phyloP scores from a whole-genome alignment of 1,139 yeast species.

The Pneumocystis canis region DNA sequence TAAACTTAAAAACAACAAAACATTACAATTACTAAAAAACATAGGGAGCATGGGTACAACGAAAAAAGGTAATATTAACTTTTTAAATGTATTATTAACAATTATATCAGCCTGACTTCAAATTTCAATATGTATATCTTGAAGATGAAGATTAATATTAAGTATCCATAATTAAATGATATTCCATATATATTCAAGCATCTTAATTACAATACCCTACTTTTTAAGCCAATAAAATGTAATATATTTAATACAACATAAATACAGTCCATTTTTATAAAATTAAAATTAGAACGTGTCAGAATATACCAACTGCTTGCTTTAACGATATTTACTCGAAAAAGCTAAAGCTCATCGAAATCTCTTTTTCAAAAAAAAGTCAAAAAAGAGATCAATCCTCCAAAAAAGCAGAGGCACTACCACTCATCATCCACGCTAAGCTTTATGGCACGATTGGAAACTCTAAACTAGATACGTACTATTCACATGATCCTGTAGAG shows the following conservation, averaged over 20 bases:
- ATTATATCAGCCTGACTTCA: conserved; percentile 36
- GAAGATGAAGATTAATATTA: conserved; percentile 28
- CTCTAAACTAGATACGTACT: background rate
- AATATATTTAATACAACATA: too few species aligned
- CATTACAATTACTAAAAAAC: background rate
- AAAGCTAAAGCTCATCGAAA: background rate
- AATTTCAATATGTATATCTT: conserved; percentile 35
- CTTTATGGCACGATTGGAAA: conserved; percentile 1
- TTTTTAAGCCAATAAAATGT: background rate
- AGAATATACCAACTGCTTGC: conserved; percentile 1
- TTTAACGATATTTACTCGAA: background rate
- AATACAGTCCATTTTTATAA: background rate
- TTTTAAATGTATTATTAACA: background rate
- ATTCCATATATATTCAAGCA: background rate
- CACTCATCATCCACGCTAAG: background rate
- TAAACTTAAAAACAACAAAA: conserved; percentile 27
- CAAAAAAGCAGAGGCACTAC: conserved; percentile 1
- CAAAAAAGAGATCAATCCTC: background rate
- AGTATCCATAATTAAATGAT: background rate
- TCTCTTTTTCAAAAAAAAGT: background rate
- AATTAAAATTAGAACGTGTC: background rate
- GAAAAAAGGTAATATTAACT: conserved; percentile 36
- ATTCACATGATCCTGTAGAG: conserved; percentile 1
- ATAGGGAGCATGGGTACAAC: conserved; percentile 49
- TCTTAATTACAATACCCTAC: background rate